Evolutionary conservation across 495 filamentous ascomycete species (phyloP).

Genomic region (Hypoxylon rickii): DNA sequence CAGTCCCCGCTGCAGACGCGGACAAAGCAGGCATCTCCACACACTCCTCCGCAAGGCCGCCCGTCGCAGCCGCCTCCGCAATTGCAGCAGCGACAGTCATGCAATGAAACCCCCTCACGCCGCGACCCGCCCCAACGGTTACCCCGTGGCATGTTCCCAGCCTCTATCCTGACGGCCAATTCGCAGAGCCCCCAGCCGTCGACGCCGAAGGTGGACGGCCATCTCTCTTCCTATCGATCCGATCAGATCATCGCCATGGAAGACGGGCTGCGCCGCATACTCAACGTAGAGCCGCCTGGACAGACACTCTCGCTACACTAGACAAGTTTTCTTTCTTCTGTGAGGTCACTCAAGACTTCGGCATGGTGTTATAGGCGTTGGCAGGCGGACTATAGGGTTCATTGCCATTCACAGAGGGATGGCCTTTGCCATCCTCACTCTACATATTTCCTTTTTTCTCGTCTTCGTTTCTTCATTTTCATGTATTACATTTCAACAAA

Average conservation of each 20-base stretch:
- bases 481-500: constrained; percentile 22
- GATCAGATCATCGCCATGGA: constrained; percentile 51
- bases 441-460: constrained; percentile 6
- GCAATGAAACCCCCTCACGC: neutral
- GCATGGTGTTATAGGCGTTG: constrained; percentile 22
- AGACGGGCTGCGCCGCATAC: constrained; percentile 53
- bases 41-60: constrained; percentile 21
- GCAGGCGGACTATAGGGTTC: constrained; percentile 1
- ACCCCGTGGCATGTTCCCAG: constrained; percentile 31
- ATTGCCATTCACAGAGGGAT: neutral
- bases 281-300: constrained; percentile 47
- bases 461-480: neutral
- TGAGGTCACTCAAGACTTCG: neutral
- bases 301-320: constrained; percentile 11
- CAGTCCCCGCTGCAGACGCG: neutral
- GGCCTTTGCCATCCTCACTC: constrained; percentile 6
- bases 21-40: constrained; percentile 1
- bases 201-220: constrained; percentile 9
- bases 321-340: constrained; percentile 14
- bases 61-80: neutral
- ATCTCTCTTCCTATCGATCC: constrained; percentile 24
- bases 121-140: too few species aligned
- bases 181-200: constrained; percentile 16
- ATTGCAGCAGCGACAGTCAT: neutral
- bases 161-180: constrained; percentile 30